Percentiles rank a stretch among this genome's conserved stretches.
Evolutionary conservation across 2,329 filamentous ascomycete genomes (phyloP).

Genomic region (Penicillium decumbens): DNA sequence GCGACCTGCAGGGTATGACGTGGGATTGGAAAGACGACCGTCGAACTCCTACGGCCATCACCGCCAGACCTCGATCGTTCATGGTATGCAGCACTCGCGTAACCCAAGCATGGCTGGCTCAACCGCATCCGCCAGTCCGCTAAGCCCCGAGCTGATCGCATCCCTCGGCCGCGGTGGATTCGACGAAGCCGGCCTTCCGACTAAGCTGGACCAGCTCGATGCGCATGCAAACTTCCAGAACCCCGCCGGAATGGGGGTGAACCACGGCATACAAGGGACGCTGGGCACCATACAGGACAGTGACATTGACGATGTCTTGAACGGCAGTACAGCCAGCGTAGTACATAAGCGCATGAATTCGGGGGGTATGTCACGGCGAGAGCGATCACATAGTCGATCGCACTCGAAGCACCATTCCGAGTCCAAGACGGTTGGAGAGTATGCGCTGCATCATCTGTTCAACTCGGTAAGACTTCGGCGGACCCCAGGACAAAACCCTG

Average conservation of each 20-base stretch:
- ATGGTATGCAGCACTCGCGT: slow-evolving; percentile 84
- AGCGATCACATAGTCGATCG: slow-evolving; percentile 69
- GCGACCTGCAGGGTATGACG: slow-evolving; percentile 38
- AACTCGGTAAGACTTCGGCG: slow-evolving; percentile 62
- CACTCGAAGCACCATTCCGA: slow-evolving; percentile 70
- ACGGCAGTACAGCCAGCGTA: slow-evolving; percentile 24
- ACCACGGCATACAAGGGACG: slow-evolving; percentile 25
- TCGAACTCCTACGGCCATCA: slow-evolving; percentile 73
- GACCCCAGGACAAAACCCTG: no score
- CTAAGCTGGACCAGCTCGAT: slow-evolving; percentile 34
- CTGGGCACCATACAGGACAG: slow-evolving; percentile 39
- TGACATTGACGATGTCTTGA: slow-evolving; percentile 28
- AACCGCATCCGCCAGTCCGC: slow-evolving; percentile 68
- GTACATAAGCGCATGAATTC: slow-evolving; percentile 49
- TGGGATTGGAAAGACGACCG: slow-evolving; percentile 39
- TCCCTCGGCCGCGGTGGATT: slow-evolving; percentile 56
- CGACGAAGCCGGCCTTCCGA: slow-evolving; percentile 40
- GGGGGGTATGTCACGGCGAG: slow-evolving; percentile 62
- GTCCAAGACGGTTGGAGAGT: slow-evolving; percentile 92
- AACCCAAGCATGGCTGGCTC: slow-evolving; percentile 71
- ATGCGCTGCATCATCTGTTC: slow-evolving; percentile 92
- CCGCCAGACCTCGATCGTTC: slow-evolving; percentile 92
- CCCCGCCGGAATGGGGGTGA: slow-evolving; percentile 42
- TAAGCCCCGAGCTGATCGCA: slow-evolving; percentile 82
- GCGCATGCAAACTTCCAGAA: slow-evolving; percentile 25